phyloP scores from a whole-genome alignment of 192 early-diverging fungal species.

The Coemansia sp. region DNA sequence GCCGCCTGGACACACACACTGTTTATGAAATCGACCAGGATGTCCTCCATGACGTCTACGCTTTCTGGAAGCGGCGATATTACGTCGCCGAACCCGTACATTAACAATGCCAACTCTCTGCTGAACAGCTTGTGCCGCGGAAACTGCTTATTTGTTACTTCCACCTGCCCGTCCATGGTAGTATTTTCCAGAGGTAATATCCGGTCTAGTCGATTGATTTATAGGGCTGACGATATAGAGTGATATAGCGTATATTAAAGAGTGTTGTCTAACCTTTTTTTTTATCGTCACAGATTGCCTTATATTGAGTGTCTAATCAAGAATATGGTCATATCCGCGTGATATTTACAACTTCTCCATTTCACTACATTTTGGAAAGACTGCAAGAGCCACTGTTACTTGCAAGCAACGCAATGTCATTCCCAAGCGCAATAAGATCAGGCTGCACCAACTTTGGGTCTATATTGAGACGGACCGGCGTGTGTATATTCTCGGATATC shows the following conservation, averaged over 20 bases:
- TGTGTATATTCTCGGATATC: slow-evolving; percentile 11
- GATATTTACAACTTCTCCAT: background rate
- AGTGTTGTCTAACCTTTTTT: background rate
- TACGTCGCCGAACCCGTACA: slow-evolving; percentile 52
- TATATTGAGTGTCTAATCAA: too few relatives aligned
- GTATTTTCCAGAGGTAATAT: background rate
- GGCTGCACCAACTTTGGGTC: slow-evolving; percentile 4
- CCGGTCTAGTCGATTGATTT: background rate
- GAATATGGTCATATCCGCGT: background rate
- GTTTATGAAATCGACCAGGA: slow-evolving; percentile 54
- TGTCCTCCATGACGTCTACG: slow-evolving; percentile 54
- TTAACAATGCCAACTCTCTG: slow-evolving; percentile 45
- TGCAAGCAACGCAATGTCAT: slow-evolving; percentile 46
- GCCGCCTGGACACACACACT: slow-evolving; percentile 46
- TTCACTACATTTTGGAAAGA: background rate
- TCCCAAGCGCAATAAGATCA: slow-evolving; percentile 40
- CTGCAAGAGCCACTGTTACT: background rate
- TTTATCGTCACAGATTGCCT: too few relatives aligned
- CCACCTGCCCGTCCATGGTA: slow-evolving; percentile 43
- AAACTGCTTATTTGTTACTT: slow-evolving; percentile 50
- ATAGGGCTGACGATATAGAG: background rate
- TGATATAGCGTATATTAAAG: too few relatives aligned
- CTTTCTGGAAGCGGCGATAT: slow-evolving; percentile 37
- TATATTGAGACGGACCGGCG: slow-evolving; percentile 22
- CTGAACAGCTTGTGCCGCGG: slow-evolving; percentile 48